Percentiles rank a stretch among this genome's conserved stretches.
Conservation (phyloP, 306 rosid species). For the Arachis hypogaea region DNA sequence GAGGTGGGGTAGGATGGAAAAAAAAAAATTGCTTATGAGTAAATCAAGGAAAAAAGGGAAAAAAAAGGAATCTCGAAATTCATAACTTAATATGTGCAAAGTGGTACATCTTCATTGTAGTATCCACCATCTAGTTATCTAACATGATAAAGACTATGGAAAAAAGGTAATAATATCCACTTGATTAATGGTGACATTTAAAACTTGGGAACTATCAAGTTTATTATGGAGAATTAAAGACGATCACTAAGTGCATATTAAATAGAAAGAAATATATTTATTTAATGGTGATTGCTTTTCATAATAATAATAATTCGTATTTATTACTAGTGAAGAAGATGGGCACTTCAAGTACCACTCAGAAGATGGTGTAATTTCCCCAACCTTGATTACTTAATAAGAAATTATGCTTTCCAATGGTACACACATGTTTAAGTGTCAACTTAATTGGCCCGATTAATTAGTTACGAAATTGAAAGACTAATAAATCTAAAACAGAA, state of each 20-base stretch:
- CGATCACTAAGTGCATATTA: background rate
- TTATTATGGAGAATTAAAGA: background rate
- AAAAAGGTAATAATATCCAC: conserved; percentile 30
- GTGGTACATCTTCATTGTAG: background rate
- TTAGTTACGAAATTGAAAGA: background rate
- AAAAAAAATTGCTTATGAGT: background rate
- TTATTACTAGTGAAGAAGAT: conserved; percentile 7
- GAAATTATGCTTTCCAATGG: conserved; percentile 13
- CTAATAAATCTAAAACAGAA: background rate
- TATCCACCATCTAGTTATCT: background rate
- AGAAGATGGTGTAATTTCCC: conserved; percentile 23
- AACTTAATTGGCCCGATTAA: background rate
- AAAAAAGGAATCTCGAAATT: background rate
- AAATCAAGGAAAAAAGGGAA: conserved; percentile 7
- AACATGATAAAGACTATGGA: conserved; percentile 12
- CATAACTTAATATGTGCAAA: conserved; percentile 12
- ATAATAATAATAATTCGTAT: background rate
- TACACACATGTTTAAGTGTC: background rate
- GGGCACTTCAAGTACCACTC: conserved; percentile 19
- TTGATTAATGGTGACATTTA: conserved; percentile 23
- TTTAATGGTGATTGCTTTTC: background rate
- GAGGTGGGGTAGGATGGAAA: conserved; percentile 26
- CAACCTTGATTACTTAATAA: background rate
- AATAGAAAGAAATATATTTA: background rate
- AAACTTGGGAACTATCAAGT: conserved; percentile 27